Evolutionary conservation across 768 basidiomycete species (phyloP).

Genomic region (Boletus rubroflammeus): DNA sequence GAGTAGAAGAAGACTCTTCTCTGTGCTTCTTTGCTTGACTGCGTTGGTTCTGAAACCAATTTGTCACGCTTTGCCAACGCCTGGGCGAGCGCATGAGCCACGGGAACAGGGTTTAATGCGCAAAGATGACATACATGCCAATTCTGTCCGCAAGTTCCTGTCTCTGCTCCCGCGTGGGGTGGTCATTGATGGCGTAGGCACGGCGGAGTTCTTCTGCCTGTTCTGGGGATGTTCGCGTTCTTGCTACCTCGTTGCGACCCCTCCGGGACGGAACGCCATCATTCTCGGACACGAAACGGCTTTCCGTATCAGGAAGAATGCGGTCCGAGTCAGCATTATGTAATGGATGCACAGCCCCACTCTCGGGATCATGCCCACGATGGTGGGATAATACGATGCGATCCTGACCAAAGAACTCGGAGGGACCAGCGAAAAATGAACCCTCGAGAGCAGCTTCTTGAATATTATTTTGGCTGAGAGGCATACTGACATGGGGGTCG

Average conservation of each 20-base stretch:
- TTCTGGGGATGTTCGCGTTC: conserved; percentile 57
- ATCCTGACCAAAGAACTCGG: conserved; percentile 30
- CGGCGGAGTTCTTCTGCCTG: conserved; percentile 70
- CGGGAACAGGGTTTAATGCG: conserved; percentile 5
- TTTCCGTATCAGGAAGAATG: conserved; percentile 47
- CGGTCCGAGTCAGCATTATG: conserved; percentile 46
- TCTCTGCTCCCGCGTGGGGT: conserved; percentile 65
- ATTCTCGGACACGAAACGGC: conserved; percentile 52
- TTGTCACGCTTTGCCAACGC: conserved; percentile 76
- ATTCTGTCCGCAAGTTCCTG: conserved; percentile 63
- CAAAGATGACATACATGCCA: conserved; percentile 60
- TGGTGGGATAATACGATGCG: conserved; percentile 32
- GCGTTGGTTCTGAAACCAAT: conserved; percentile 88
- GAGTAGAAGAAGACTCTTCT: conserved; percentile 42
- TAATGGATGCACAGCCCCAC: conserved; percentile 24
- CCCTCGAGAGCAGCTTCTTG: conserved; percentile 25
- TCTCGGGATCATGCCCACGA: conserved; percentile 29
- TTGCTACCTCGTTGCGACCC: conserved; percentile 33
- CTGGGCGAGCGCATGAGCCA: conserved; percentile 41
- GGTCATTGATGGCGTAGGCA: conserved; percentile 59
- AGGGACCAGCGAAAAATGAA: conserved; percentile 32
- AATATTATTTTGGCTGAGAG: conserved; percentile 5
- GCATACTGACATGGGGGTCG: conserved; percentile 6
- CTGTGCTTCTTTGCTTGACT: conserved; percentile 70
- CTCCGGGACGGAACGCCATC: conserved; percentile 32